Conservation (phyloP, 2,329 filamentous ascomycete species). For the Sporothrix curviconia region DNA sequence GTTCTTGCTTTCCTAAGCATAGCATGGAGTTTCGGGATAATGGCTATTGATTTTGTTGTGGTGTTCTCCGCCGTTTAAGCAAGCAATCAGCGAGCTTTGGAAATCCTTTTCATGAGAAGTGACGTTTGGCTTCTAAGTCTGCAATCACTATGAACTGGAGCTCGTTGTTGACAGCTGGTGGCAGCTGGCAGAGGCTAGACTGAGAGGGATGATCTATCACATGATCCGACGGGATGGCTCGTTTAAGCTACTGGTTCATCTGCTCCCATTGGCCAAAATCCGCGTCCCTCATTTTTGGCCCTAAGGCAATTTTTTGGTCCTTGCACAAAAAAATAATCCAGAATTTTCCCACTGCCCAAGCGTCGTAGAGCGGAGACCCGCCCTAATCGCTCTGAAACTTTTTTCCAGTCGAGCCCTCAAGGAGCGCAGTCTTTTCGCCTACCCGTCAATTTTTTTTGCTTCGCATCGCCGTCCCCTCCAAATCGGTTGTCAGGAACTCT, state of each 20-base stretch:
- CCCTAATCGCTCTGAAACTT: slow-evolving; percentile 18
- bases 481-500: slow-evolving; percentile 11
- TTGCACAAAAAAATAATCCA: slow-evolving; percentile 19
- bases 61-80: too few relatives aligned
- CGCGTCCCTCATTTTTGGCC: slow-evolving; percentile 23
- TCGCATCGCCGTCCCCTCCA: slow-evolving; percentile 12
- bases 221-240: neutral
- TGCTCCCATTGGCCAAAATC: slow-evolving; percentile 26
- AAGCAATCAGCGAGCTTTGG: too few relatives aligned
- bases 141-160: too few relatives aligned
- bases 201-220: neutral
- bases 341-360: slow-evolving; percentile 12
- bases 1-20: neutral
- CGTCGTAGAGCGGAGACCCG: slow-evolving; percentile 7
- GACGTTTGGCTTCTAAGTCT: too few relatives aligned
- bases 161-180: too few relatives aligned
- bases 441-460: slow-evolving; percentile 13
- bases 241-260: neutral
- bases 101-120: too few relatives aligned
- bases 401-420: slow-evolving; percentile 15
- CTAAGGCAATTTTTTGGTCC: slow-evolving; percentile 19
- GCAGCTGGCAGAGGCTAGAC: neutral
- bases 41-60: too few relatives aligned
- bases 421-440: slow-evolving; percentile 1
- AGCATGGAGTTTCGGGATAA: slow-evolving; percentile 11